Evolutionary conservation across 2,329 filamentous ascomycete species (phyloP).

Genomic region (Onygena corvina): DNA sequence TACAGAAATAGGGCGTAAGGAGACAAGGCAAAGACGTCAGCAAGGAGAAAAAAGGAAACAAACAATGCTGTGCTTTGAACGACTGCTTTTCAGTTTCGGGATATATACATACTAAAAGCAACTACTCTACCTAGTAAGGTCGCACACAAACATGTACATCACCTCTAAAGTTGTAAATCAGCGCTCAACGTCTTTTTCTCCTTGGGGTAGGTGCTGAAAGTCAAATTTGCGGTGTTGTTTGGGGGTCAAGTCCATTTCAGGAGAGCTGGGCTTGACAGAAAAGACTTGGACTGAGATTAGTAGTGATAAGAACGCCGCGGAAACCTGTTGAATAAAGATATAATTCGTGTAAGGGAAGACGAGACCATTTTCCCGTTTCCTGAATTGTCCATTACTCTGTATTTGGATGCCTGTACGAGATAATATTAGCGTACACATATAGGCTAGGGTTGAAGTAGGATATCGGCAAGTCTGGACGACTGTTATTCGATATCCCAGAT

Average conservation of each 20-base stretch:
- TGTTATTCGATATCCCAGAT: neutral
- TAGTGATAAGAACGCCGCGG: too few species aligned
- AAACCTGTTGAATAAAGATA: too few species aligned
- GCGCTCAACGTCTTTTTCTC: conserved; percentile 1
- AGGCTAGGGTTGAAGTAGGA: neutral
- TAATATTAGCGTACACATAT: neutral
- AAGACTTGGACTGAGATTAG: too few species aligned
- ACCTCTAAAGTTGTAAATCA: conserved; percentile 1
- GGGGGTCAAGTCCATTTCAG: too few species aligned
- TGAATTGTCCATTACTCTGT: too few species aligned
- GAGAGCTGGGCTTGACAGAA: too few species aligned
- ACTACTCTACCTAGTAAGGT: too few species aligned
- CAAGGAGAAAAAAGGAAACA: conserved; percentile 1
- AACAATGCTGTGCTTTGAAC: conserved; percentile 2
- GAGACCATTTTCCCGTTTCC: too few species aligned
- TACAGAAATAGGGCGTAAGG: neutral
- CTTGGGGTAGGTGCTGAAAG: neutral
- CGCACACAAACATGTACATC: conserved; percentile 1
- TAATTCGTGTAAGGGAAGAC: too few species aligned
- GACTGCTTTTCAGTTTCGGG: conserved; percentile 6
- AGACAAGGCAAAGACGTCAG: neutral
- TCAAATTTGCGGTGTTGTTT: neutral
- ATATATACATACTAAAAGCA: conserved; percentile 6
- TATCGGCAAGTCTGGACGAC: neutral
- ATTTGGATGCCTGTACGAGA: too few species aligned